These are phyloP conservation scores for Crithidia acanthocephali DNA, from an alignment of 208 protist species.

Conservation along the genomic window DNA sequence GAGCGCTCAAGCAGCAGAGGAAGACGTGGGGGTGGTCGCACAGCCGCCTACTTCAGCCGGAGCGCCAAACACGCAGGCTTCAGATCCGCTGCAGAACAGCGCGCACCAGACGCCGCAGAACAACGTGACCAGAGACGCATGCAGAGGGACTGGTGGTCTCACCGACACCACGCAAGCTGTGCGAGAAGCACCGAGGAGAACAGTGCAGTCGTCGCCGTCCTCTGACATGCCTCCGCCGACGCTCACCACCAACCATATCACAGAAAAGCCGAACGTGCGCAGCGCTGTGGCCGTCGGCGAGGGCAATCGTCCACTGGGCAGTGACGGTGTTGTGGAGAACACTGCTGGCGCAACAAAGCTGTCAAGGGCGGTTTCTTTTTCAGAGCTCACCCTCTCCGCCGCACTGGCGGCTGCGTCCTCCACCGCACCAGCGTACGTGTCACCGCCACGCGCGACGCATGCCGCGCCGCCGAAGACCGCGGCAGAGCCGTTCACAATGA, in stretches of 20 bases:
- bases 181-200: too few species aligned
- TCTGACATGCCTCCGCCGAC: too few species aligned
- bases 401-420: neutral
- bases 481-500: neutral
- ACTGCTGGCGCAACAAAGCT: neutral
- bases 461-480: too few species aligned
- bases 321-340: neutral
- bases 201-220: too few species aligned
- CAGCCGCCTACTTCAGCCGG: too few species aligned
- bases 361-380: neutral
- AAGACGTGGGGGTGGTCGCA: neutral
- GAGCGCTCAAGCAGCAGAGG: neutral
- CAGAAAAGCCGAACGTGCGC: neutral
- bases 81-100: too few species aligned
- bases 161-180: too few species aligned
- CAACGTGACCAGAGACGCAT: too few species aligned
- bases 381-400: conserved; percentile 1
- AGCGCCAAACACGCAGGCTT: too few species aligned
- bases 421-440: neutral
- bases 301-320: neutral
- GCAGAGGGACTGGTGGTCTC: too few species aligned
- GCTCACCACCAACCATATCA: too few species aligned
- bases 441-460: neutral
- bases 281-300: neutral
- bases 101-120: too few species aligned